Percentiles rank a stretch among this genome's conserved stretches.
phyloP scores from a whole-genome alignment of 495 filamentous ascomycete genomes.

The Terfezia claveryi region DNA sequence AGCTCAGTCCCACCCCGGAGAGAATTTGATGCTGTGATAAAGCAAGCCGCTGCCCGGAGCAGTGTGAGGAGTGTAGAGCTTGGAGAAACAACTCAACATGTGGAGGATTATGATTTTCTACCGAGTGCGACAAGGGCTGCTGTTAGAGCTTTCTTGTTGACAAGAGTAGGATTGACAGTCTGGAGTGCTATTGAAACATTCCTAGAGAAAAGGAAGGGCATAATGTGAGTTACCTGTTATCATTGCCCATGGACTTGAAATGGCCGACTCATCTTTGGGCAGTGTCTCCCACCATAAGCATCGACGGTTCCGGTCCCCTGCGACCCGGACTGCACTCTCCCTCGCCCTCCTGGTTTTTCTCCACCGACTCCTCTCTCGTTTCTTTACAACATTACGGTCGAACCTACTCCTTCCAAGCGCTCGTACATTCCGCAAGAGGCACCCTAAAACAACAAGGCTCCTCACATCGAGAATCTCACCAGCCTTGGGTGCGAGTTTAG shows the following conservation, averaged over 20 bases:
- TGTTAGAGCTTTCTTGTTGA: background rate
- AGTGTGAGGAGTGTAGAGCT: slow-evolving; percentile 17
- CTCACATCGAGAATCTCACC: slow-evolving; percentile 69
- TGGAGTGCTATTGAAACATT: background rate
- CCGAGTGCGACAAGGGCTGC: slow-evolving; percentile 48
- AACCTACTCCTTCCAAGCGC: slow-evolving; percentile 49
- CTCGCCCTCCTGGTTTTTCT: slow-evolving; percentile 66
- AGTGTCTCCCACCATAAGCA: background rate
- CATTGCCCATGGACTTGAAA: no score
- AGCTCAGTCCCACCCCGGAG: slow-evolving; percentile 31
- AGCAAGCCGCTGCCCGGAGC: slow-evolving; percentile 56
- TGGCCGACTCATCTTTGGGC: no score
- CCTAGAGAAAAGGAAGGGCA: background rate
- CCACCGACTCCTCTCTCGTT: slow-evolving; percentile 75
- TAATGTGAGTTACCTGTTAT: background rate
- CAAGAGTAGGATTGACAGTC: background rate
- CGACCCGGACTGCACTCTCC: slow-evolving; percentile 56
- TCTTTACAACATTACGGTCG: slow-evolving; percentile 57
- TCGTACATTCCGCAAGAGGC: slow-evolving; percentile 53
- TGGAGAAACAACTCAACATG: background rate
- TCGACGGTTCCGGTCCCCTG: slow-evolving; percentile 21
- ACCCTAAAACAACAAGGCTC: slow-evolving; percentile 48
- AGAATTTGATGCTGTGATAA: slow-evolving; percentile 49
- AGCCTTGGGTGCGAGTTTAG: slow-evolving; percentile 65
- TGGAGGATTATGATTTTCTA: slow-evolving; percentile 21